Percentiles rank a stretch among this genome's conserved stretches.
Evolutionary conservation across 345 rosid species (phyloP).

Genomic region (Syzygium aromaticum): DNA sequence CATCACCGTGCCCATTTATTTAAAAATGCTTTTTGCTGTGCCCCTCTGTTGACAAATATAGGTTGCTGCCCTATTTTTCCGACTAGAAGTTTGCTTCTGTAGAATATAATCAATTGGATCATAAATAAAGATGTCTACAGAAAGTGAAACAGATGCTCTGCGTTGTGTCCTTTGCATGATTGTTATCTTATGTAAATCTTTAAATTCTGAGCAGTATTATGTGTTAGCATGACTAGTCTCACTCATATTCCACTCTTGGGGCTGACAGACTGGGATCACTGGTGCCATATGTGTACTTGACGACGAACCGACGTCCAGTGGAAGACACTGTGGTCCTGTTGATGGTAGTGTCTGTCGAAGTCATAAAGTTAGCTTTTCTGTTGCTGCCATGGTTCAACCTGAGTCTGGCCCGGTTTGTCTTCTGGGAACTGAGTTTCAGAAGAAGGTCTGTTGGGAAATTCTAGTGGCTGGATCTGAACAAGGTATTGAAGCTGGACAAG

Average conservation of each 20-base stretch:
- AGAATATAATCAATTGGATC: not conserved
- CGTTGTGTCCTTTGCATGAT: not conserved
- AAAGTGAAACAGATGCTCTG: not conserved
- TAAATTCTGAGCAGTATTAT: not conserved
- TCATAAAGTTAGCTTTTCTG: constrained; percentile 82
- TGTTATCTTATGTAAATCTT: not conserved
- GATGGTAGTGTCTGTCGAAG: constrained; percentile 70
- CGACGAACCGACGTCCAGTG: constrained; percentile 86
- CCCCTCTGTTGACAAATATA: not conserved
- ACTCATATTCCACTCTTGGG: constrained; percentile 2
- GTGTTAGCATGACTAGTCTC: not conserved
- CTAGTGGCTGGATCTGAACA: constrained; percentile 99
- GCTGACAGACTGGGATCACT: constrained; percentile 66
- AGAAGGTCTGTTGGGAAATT: constrained; percentile 95
- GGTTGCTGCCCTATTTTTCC: not conserved
- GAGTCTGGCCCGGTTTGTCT: constrained; percentile 99
- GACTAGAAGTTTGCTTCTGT: not conserved
- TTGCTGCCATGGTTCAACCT: constrained; percentile 89
- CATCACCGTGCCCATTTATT: not conserved
- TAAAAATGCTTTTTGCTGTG: not conserved
- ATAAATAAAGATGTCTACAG: not conserved
- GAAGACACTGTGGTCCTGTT: constrained; percentile 81
- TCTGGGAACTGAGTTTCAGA: constrained; percentile 91
- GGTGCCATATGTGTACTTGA: constrained; percentile 95
- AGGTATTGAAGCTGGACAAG: constrained; percentile 99